A percentile compares a stretch with the other conserved stretches of the same genome.
Evolutionary conservation across 345 rosid genomes (phyloP).

Genomic region (Eucalyptus erythrocorys): DNA sequence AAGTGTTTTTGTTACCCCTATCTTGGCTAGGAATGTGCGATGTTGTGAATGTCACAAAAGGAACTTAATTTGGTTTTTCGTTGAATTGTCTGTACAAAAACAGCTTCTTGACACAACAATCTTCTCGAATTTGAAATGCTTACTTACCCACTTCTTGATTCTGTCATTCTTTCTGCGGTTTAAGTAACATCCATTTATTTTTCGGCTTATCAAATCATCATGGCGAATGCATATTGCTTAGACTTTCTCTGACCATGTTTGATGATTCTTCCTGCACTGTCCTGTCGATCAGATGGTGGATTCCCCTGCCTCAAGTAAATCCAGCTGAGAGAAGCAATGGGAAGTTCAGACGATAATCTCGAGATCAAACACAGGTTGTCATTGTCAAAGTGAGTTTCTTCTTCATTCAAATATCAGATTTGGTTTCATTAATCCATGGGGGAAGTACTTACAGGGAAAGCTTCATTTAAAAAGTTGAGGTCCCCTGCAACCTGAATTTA

Average conservation of each 20-base stretch:
- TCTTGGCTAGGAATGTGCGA: not conserved
- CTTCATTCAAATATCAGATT: not conserved
- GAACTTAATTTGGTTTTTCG: not conserved
- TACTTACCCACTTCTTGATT: not conserved
- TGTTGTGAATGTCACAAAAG: not conserved
- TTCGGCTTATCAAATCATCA: not conserved
- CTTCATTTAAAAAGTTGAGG: not conserved
- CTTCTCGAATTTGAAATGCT: not conserved
- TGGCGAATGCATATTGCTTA: not conserved
- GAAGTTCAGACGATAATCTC: conserved; percentile 3
- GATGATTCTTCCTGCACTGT: not conserved
- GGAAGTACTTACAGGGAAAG: not conserved
- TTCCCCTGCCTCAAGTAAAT: not conserved
- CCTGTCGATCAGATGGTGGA: not conserved
- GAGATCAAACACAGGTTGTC: conserved; percentile 33
- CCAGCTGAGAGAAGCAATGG: conserved; percentile 23
- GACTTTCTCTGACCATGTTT: not conserved
- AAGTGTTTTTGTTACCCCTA: not conserved
- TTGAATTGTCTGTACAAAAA: not conserved
- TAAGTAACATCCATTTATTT: not conserved
- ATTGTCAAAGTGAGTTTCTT: conserved; percentile 24
- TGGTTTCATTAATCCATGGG: not conserved
- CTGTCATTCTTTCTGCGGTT: not conserved
- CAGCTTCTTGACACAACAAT: not conserved
- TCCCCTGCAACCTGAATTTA: not conserved